phyloP scores from a whole-genome alignment of 177 flowering plant species.

The Tripterygium wilfordii region DNA sequence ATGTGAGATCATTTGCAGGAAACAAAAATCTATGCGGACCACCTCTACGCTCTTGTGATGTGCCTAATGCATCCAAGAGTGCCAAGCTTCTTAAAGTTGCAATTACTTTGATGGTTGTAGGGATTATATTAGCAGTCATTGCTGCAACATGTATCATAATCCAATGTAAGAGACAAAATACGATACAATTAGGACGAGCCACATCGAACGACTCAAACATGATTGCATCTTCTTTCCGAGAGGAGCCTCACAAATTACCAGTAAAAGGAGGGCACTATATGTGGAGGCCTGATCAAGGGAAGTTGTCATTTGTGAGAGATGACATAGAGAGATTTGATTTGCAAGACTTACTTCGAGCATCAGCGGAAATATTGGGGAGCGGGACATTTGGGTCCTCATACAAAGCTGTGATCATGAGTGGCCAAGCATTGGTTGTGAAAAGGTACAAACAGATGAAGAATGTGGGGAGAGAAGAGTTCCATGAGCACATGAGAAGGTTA shows the following conservation, averaged over 20 bases:
- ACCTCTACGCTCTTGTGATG: constrained; percentile 39
- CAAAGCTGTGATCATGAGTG: constrained; percentile 36
- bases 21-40: constrained; percentile 54
- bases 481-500: constrained; percentile 84
- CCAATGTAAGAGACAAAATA: constrained; percentile 7
- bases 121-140: constrained; percentile 14
- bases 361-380: constrained; percentile 56
- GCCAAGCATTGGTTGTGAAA: constrained; percentile 69
- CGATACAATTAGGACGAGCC: not conserved
- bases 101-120: constrained; percentile 13
- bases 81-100: constrained; percentile 2
- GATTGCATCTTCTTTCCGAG: not conserved
- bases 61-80: not conserved
- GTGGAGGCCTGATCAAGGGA: constrained; percentile 17
- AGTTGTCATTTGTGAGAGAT: constrained; percentile 38
- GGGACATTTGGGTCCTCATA: constrained; percentile 53
- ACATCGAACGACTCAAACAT: not conserved
- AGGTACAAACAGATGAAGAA: constrained; percentile 74
- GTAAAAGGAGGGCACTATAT: not conserved
- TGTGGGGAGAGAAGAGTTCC: constrained; percentile 69
- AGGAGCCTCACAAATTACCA: not conserved
- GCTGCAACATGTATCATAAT: constrained; percentile 12
- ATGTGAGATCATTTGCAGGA: constrained; percentile 43
- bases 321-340: constrained; percentile 38
- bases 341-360: constrained; percentile 43